Evolutionary conservation across 345 rosid species (phyloP), one percentile per base, ranked within the genome.

Genomic region (Lepidium sativum): DNA sequence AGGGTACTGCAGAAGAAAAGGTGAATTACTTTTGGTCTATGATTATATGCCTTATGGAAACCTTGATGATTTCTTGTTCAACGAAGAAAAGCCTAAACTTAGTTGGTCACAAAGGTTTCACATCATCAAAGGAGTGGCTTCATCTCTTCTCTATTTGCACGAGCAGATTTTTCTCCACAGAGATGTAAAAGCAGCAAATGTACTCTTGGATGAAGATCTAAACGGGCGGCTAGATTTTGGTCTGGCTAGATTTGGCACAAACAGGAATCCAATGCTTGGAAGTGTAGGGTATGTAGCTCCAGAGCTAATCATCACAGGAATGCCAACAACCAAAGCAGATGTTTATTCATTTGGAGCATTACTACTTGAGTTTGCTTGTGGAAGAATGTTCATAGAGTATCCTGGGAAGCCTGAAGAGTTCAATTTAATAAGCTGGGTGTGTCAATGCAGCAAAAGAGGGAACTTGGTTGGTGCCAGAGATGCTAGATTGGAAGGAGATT

Each of bases 251-350:
- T 66, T 94, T 58, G 96, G 95, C 5, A 76, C 91, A 16, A 86
- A 88, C 67, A 88, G 95, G 35, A 94, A 96, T 10, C 81, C 86
- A 5, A 88, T 94, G 35, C 96, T 90, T 11, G 96, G 99, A 63
- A 94, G 97, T 12, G 76, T 89, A 65, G 97, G 99, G 0, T 94
- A 94, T 71, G 65, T 94, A 18, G 99, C 99, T 57, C 99, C 99
- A 2, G 99, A 94, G 78, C 78, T 86, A 0, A 83, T 94, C n/a
- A 78, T 81, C 60, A 88, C 97, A 37, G 99, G 96, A 35, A 94
- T 84, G 82, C 84, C 97, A 13, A 80, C 88, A 3, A 60, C 81
- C 6, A 70, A 86, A 63, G 89, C 99, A 0, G 99, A 94, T 75
- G 89, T 94, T 52, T 94, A 78, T 45, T 96, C 99, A 11, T 94